A percentile compares a stretch with the other conserved stretches of the same genome.
Conservation (phyloP, 2,329 filamentous ascomycete species). For the Cladosporium sp. region DNA sequence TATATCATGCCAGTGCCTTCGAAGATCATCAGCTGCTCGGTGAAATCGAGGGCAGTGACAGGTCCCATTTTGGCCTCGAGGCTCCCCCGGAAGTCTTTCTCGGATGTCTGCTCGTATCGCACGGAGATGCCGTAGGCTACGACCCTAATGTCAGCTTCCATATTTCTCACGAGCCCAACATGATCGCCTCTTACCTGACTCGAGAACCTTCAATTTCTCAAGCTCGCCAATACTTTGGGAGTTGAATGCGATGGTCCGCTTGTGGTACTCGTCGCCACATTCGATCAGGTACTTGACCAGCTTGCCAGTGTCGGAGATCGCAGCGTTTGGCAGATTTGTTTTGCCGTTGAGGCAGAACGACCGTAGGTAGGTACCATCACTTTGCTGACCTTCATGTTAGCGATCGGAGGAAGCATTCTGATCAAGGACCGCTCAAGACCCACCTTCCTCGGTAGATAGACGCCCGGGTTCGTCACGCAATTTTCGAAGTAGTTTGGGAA, state of each 20-base stretch:
- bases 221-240: slow-evolving; percentile 2
- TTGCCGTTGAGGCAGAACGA: background rate
- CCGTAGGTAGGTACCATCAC: slow-evolving; percentile 3
- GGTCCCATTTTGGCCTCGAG: slow-evolving; percentile 1
- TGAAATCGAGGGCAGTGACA: slow-evolving; percentile 6
- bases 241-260: slow-evolving; percentile 3
- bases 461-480: background rate
- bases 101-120: slow-evolving; percentile 2
- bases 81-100: slow-evolving; percentile 1
- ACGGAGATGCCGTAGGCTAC: slow-evolving; percentile 8
- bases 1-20: slow-evolving; percentile 8
- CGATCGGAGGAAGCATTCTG: background rate
- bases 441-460: slow-evolving; percentile 3
- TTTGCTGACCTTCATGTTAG: background rate
- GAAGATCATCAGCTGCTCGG: slow-evolving; percentile 10
- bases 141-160: background rate
- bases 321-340: background rate
- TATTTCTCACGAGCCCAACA: background rate
- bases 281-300: slow-evolving; percentile 6
- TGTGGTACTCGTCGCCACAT: background rate
- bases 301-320: slow-evolving; percentile 6
- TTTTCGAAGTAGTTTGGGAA: slow-evolving; percentile 10
- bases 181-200: background rate
- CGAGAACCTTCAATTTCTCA: background rate
- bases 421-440: background rate